Evolutionary conservation across 345 rosid genomes (phyloP).

Genomic region (Atalantia buxifolia): DNA sequence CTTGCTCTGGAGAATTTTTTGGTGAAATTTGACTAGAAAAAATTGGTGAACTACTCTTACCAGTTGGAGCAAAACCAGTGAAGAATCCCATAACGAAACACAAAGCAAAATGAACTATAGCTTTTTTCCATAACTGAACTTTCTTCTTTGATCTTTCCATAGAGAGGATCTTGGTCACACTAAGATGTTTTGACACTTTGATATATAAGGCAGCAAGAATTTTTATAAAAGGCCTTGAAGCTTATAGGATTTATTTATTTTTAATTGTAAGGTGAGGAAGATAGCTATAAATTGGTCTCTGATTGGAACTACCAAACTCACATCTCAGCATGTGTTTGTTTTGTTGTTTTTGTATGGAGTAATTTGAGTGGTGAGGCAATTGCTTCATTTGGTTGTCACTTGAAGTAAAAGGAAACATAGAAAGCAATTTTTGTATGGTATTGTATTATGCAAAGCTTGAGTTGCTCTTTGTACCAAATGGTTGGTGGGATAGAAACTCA

Average conservation of each 20-base stretch:
- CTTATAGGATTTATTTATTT: too few relatives aligned
- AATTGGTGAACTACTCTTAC: constrained; percentile 35
- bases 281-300: background rate
- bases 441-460: constrained; percentile 2
- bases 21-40: constrained; percentile 26
- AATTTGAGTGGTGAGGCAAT: constrained; percentile 3
- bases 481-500: constrained; percentile 51
- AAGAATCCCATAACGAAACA: constrained; percentile 91
- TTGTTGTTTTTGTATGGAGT: background rate
- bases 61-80: constrained; percentile 84
- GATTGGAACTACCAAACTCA: constrained; percentile 30
- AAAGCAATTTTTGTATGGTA: background rate
- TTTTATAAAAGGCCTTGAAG: constrained; percentile 1
- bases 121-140: constrained; percentile 81
- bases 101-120: constrained; percentile 64
- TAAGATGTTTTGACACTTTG: constrained; percentile 1
- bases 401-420: constrained; percentile 34
- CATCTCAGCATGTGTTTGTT: constrained; percentile 12
- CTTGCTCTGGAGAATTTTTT: constrained; percentile 28
- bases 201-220: background rate
- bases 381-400: constrained; percentile 37
- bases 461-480: constrained; percentile 43
- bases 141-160: constrained; percentile 81
- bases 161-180: constrained; percentile 10
- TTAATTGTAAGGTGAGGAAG: constrained; percentile 11